Conservation (phyloP, 495 filamentous ascomycete genomes). For the Tirmania nivea region DNA sequence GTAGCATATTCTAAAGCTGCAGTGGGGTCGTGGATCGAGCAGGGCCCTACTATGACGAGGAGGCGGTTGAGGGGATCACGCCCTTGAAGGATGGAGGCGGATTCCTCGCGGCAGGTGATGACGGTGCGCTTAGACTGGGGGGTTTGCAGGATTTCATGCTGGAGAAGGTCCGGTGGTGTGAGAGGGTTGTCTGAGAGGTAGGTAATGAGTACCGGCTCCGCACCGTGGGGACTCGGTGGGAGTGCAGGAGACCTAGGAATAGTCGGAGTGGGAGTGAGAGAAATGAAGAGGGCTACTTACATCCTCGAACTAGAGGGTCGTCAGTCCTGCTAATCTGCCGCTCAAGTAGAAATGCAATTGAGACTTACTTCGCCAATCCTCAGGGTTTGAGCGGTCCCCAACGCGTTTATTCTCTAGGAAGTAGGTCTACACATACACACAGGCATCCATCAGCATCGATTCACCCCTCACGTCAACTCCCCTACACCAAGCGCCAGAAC, state of each 20-base stretch:
- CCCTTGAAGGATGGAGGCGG: conserved; percentile 58
- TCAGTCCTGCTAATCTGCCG: not conserved
- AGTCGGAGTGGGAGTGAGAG: conserved; percentile 17
- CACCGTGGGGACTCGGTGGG: not conserved
- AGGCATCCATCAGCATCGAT: no score
- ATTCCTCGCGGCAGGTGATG: conserved; percentile 55
- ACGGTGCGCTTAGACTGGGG: conserved; percentile 58
- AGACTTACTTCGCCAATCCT: conserved; percentile 74
- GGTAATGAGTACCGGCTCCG: not conserved
- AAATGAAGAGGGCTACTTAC: not conserved
- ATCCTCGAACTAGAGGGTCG: not conserved
- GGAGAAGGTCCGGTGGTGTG: conserved; percentile 80
- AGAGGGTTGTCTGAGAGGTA: conserved; percentile 48
- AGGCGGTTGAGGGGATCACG: conserved; percentile 54
- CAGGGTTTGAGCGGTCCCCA: conserved; percentile 54
- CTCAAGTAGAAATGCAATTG: not conserved
- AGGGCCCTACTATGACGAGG: conserved; percentile 84
- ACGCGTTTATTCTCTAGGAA: conserved; percentile 79
- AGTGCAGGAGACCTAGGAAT: conserved; percentile 37
- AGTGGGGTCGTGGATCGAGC: conserved; percentile 88
- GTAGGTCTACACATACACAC: conserved; percentile 29
- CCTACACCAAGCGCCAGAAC: no score
- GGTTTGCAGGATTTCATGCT: conserved; percentile 80
- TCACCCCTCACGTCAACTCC: no score
- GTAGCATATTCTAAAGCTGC: conserved; percentile 90